These are phyloP conservation scores for Chlorella ohadii DNA, from an alignment of 139 green algal species.

Conservation along the genomic window DNA sequence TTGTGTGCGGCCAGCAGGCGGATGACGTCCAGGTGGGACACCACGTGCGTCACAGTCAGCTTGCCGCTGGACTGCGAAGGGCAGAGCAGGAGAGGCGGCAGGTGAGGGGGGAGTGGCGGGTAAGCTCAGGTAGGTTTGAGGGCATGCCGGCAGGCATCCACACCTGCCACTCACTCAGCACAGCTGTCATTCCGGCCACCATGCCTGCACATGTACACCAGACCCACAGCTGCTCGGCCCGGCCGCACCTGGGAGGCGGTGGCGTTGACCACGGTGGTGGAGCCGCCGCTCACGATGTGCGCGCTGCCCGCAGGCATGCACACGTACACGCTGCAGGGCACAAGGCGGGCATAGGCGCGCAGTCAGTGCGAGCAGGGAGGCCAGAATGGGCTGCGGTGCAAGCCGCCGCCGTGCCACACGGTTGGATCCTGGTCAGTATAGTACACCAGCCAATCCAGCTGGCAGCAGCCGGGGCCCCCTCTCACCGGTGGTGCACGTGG, in stretches of 20 bases:
- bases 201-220: no score
- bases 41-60: slow-evolving; percentile 47
- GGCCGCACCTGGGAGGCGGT: not conserved
- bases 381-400: no score
- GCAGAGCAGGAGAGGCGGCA: not conserved
- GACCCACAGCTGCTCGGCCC: no score
- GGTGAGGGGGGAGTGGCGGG: no score
- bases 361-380: not conserved
- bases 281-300: slow-evolving; percentile 23
- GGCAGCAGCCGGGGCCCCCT: not conserved
- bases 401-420: no score
- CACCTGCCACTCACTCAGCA: no score
- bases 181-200: no score
- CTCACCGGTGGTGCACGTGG: slow-evolving; percentile 21
- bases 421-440: no score
- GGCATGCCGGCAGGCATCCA: no score
- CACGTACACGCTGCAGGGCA: slow-evolving; percentile 52
- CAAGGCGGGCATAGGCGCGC: no score
- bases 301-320: slow-evolving; percentile 38
- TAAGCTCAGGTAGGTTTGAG: no score
- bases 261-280: slow-evolving; percentile 35
- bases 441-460: not conserved
- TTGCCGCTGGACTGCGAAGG: slow-evolving; percentile 33
- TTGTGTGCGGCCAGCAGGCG: slow-evolving; percentile 48
- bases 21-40: slow-evolving; percentile 54